Evolutionary conservation across 2,329 filamentous ascomycete species (phyloP), one percentile per base, ranked within the genome.

Genomic region (Diaporthe humulicola): DNA sequence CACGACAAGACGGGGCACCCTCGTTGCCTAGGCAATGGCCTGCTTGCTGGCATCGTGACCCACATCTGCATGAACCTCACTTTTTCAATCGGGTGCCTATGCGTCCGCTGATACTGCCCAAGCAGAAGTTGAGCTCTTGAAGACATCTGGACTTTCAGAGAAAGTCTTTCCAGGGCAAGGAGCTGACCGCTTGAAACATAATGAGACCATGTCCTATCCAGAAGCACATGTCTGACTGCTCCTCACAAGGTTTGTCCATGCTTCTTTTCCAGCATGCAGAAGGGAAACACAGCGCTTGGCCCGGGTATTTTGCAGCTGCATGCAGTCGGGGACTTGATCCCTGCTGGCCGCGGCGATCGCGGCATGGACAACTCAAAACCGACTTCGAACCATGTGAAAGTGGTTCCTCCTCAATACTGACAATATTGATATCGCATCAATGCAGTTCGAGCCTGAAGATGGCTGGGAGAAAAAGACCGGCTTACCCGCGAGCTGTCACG

Each of bases 311-410:
- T 67, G 33, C 64, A 38, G 30, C 12, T 38, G 61, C 30, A n/a
- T 40, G 64, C 45, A 67, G 64, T 38, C 45, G 45, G 45, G 33
- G 61, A 25, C 22, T 25, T 67, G 42, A 52, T 38, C 64, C 64
- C 48, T 67, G 64, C 64, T 4, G 5, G 25, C 30, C 22, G 64
- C 64, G 64, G 45, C 52, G 64, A 67, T 67, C 64, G 64, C 64
- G 64, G 64, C 64, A 67, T 19, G 14, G 45, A 52, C 64, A 67
- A 52, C 22, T 40, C 45, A 54, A 52, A 38, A 28, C 4, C 30
- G 40, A 64, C 60, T 19, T 38, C 64, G 36, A n/a, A 22, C 6
- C 61, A 48, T 36, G 42, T 50, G 42, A 33, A 36, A 36, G 17
- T 3, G 22, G 19, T 5, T 57, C 22, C 33, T 67, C 36, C 33